Base-by-base conservation (phyloP, 305 asterid genomes). In the Ruellia speciosa region DNA sequence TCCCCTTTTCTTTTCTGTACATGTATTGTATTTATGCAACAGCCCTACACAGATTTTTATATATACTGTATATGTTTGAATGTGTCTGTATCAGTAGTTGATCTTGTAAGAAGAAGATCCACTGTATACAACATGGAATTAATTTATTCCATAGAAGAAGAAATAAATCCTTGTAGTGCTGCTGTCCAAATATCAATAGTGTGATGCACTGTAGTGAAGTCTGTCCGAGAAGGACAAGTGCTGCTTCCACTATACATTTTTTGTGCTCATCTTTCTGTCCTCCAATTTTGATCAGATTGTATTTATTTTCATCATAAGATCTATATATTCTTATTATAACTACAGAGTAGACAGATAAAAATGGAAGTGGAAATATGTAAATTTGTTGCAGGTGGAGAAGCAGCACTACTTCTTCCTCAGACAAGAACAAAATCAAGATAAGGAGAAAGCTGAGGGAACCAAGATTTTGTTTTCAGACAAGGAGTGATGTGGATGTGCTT, bases 401-500 rank as follows among this genome's bases (percentile, higher is more conserved):
- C 41, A 37, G 41, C 9, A 37, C 11, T 37, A 6, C 72, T 71
- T 62, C 79, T 7, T 72, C 77, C 7, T 63, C 82, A 1, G 96
- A 90, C 18, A 85, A 83, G 77, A 82, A 79, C 69, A 85, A 85
- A 73, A 79, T 78, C 72, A 90, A 87, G 82, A 79, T 79, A 65
- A 83, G 96, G 64, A 80, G 96, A 62, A 85, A 85, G 82, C 71
- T 90, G 50, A 71, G 97, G 65, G 97, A 90, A 77, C 97, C 97
- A 35, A 85, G 97, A 62, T 90, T 90, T 75, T 90, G 97, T 62
- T 90, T 90, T 59, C 96, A 90, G 75, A 90, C 97, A 70, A 83
- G 96, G 79, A 90, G 97, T 66, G 96, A 90, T 49, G 82, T 87
- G 0, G 97, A 90, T 81, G 97, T 90, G 14, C 96, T 90, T 63